These are phyloP conservation scores for Didymella keratinophila DNA, from an alignment of 2,329 filamentous ascomycete species.

Conservation along the genomic window DNA sequence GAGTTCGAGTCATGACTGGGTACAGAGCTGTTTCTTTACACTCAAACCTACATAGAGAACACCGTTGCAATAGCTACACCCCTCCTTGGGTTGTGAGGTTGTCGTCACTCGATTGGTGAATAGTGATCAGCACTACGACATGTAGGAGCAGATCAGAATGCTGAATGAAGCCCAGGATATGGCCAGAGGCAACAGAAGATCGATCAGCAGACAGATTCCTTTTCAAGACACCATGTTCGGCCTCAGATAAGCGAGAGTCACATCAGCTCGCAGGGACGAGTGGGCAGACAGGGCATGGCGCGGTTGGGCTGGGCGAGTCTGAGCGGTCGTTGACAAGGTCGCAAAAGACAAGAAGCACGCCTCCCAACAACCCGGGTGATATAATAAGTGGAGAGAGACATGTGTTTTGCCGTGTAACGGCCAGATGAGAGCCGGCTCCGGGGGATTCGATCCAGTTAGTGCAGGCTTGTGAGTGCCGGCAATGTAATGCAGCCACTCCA, in stretches of 20 bases:
- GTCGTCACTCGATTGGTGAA: background rate
- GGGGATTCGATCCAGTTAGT: conserved; percentile 45
- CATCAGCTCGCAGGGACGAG: conserved; percentile 6
- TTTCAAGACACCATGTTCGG: background rate
- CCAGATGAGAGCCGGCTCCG: conserved; percentile 39
- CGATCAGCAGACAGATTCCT: background rate
- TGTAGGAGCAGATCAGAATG: background rate
- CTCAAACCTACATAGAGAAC: background rate
- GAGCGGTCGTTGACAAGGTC: conserved; percentile 27
- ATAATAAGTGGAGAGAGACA: conserved; percentile 51
- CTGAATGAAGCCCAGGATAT: background rate
- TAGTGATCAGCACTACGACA: background rate
- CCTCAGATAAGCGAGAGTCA: conserved; percentile 6
- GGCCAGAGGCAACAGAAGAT: background rate
- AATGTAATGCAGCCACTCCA: conserved; percentile 48
- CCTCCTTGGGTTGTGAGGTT: background rate
- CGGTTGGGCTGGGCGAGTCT: conserved; percentile 29
- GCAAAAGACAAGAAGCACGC: conserved; percentile 36
- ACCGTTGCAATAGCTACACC: too few relatives aligned
- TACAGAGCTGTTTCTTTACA: background rate
- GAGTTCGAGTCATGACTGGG: background rate
- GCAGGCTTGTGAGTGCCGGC: conserved; percentile 47
- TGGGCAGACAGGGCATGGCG: conserved; percentile 20
- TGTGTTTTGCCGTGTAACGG: conserved; percentile 41
- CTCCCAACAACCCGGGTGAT: conserved; percentile 38